These are phyloP conservation scores for Celoporthe dispersa DNA, from an alignment of 2,329 filamentous ascomycete species.

Conservation along the genomic window DNA sequence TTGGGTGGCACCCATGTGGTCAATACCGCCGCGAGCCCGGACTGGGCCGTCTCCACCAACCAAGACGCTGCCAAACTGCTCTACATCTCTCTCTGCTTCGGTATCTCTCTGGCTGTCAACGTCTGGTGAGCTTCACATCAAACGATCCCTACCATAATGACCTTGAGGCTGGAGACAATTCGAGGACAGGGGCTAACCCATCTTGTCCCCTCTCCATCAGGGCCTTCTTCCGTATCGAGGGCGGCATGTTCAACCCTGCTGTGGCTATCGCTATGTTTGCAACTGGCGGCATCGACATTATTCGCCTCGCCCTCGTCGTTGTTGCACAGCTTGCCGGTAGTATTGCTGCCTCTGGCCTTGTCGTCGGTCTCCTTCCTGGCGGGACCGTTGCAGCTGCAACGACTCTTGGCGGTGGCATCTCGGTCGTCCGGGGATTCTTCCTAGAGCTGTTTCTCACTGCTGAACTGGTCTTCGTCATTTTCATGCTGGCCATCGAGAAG, in stretches of 20 bases:
- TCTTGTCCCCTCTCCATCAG: not conserved
- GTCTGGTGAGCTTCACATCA: constrained; percentile 45
- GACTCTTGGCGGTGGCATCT: constrained; percentile 55
- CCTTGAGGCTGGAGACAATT: not conserved
- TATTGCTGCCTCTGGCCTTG: constrained; percentile 63
- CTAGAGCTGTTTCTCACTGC: constrained; percentile 70
- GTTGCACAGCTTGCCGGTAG: constrained; percentile 61
- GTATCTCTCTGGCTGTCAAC: constrained; percentile 54
- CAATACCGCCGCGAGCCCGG: constrained; percentile 33
- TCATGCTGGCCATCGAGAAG: constrained; percentile 75
- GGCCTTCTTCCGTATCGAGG: constrained; percentile 59
- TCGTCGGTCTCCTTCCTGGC: constrained; percentile 62
- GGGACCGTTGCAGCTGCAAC: constrained; percentile 57
- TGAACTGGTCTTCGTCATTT: constrained; percentile 66
- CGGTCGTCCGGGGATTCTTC: constrained; percentile 63
- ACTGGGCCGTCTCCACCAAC: constrained; percentile 22
- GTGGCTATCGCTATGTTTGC: constrained; percentile 65
- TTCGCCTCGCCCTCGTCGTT: constrained; percentile 57
- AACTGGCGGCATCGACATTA: constrained; percentile 57
- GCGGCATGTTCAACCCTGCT: constrained; percentile 56
- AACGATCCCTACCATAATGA: not conserved
- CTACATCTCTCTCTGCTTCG: constrained; percentile 56
- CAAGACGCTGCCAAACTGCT: constrained; percentile 44
- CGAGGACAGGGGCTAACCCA: not conserved
- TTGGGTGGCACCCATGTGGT: constrained; percentile 37